A percentile compares a stretch with the other conserved stretches of the same genome.
phyloP scores from a whole-genome alignment of 1,139 yeast species.

The Geotrichum bryndzae region DNA sequence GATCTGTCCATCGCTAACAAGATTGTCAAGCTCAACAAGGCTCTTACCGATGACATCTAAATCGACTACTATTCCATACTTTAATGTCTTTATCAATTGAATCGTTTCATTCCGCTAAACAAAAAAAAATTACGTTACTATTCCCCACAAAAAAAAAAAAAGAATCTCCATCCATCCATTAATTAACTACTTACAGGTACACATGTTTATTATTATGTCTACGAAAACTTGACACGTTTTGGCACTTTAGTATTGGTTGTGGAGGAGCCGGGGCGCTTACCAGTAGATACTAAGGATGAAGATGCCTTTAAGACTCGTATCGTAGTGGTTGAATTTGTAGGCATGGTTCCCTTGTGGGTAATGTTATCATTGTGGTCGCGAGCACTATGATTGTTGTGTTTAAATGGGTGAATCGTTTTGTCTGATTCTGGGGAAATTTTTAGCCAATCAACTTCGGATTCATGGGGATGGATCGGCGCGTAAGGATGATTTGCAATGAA shows the following conservation, averaged over 20 bases:
- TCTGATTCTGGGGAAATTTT: neutral
- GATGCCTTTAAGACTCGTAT: neutral
- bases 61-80: conserved; percentile 1
- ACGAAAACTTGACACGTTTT: neutral
- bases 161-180: neutral
- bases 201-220: neutral
- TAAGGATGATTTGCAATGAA: conserved; percentile 14
- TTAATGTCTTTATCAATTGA: conserved; percentile 2
- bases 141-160: neutral
- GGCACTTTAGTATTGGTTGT: neutral
- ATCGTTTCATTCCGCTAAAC: neutral
- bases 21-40: conserved; percentile 83
- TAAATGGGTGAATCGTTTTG: conserved; percentile 1
- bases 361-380: neutral
- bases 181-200: neutral
- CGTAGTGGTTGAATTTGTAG: neutral
- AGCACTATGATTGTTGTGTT: neutral
- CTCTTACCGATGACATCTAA: conserved; percentile 52
- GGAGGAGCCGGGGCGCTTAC: neutral
- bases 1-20: conserved; percentile 84
- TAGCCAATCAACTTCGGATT: neutral
- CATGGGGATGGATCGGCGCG: neutral
- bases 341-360: neutral
- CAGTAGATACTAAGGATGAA: neutral
- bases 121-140: neutral